Percentiles rank a stretch among this genome's conserved stretches.
These are phyloP conservation scores for Holtermannia corniformis DNA, from an alignment of 768 basidiomycete species.

Conservation along the genomic window DNA sequence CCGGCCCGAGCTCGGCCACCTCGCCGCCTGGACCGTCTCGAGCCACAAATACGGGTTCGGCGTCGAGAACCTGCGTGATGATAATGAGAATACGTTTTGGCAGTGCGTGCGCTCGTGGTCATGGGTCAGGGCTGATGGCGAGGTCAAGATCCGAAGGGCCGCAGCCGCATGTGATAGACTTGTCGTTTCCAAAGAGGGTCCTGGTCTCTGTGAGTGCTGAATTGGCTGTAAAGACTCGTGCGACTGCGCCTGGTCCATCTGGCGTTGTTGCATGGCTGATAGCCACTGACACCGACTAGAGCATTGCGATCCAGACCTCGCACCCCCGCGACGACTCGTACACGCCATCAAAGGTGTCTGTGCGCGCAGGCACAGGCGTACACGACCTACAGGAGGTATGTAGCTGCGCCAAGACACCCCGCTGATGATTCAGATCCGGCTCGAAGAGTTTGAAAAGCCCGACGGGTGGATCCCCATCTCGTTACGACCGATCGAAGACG, in stretches of 20 bases:
- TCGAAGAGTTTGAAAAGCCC: constrained; percentile 77
- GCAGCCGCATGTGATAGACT: constrained; percentile 90
- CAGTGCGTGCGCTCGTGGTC: constrained; percentile 55
- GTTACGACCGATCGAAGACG: constrained; percentile 31
- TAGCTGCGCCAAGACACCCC: constrained; percentile 8
- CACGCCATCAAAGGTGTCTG: constrained; percentile 80
- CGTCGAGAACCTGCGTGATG: constrained; percentile 78
- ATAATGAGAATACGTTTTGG: constrained; percentile 90
- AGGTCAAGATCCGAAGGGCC: constrained; percentile 62
- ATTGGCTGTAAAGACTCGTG: too few relatives aligned
- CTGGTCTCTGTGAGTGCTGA: constrained; percentile 61
- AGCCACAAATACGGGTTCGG: constrained; percentile 96
- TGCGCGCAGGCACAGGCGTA: constrained; percentile 83
- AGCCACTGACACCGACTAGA: constrained; percentile 8
- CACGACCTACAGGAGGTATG: constrained; percentile 89
- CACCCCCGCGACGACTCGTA: constrained; percentile 80
- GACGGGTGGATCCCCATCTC: constrained; percentile 71
- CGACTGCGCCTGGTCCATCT: neutral
- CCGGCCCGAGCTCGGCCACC: constrained; percentile 53
- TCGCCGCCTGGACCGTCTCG: constrained; percentile 92
- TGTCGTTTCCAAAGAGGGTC: constrained; percentile 84
- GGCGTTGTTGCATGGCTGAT: neutral
- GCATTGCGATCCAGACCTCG: constrained; percentile 28
- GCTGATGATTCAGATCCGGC: constrained; percentile 29
- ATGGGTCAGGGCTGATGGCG: neutral